These are phyloP conservation scores for Eucalyptus lansdowneana DNA, from an alignment of 345 rosid species.

Conservation along the genomic window DNA sequence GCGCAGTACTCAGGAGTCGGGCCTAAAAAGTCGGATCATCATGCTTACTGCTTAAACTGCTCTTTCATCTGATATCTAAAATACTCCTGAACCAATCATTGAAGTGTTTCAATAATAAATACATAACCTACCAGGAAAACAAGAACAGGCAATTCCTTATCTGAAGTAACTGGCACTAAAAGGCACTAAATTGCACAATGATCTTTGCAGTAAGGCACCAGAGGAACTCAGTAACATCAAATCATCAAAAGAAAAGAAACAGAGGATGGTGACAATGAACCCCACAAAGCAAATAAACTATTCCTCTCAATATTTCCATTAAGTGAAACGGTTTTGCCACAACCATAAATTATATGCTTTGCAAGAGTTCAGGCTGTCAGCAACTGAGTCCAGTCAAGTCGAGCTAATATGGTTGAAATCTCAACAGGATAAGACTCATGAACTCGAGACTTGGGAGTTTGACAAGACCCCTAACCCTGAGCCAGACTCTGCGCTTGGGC, in stretches of 20 bases:
- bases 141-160: background rate
- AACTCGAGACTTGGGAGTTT: background rate
- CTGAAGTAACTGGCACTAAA: background rate
- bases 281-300: background rate
- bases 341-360: background rate
- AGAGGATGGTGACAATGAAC: background rate
- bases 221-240: background rate
- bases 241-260: background rate
- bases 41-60: background rate
- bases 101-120: background rate
- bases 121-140: background rate
- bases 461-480: background rate
- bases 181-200: background rate
- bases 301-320: background rate
- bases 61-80: background rate
- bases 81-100: background rate
- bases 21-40: background rate
- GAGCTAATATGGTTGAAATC: background rate
- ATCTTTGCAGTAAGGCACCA: background rate
- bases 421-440: background rate
- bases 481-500: background rate
- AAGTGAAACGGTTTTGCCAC: background rate
- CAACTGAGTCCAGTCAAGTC: background rate
- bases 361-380: background rate
- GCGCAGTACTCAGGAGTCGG: background rate